Percentiles rank a stretch among this genome's conserved stretches.
Conservation (phyloP, 208 protist genomes). For the Acanthamoeba castellanii region DNA sequence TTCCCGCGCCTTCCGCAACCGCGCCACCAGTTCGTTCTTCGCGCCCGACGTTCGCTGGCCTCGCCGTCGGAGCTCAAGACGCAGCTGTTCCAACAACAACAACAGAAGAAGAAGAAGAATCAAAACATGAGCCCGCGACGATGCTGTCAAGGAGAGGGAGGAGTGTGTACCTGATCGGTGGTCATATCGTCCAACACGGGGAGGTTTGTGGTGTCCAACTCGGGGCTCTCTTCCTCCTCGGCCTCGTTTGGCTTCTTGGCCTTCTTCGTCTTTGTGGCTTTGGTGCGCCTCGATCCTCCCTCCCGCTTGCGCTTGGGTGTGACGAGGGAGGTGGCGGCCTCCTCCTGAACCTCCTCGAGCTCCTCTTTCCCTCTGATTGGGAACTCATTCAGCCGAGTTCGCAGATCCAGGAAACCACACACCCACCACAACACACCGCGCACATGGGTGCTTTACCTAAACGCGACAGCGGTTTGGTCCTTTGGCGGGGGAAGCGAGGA, state of each 20-base stretch:
- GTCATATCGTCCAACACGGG: neutral
- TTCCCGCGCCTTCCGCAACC: neutral
- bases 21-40: neutral
- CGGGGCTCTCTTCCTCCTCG: neutral
- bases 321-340: neutral
- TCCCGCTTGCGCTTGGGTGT: neutral
- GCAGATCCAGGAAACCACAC: too few species aligned
- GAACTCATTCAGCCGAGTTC: too few species aligned
- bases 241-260: neutral
- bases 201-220: neutral
- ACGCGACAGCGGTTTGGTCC: neutral
- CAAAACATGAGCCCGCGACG: neutral
- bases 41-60: neutral
- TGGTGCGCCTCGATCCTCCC: neutral
- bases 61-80: neutral
- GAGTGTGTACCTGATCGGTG: neutral
- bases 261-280: neutral
- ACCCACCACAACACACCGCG: too few species aligned
- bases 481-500: neutral
- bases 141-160: too few species aligned
- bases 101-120: neutral
- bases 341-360: neutral
- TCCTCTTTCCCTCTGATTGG: neutral
- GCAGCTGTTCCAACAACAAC: neutral
- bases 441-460: neutral